These are phyloP conservation scores for Odonthalia washingtoniensis DNA, from an alignment of 31 red algal species.

Conservation along the genomic window DNA sequence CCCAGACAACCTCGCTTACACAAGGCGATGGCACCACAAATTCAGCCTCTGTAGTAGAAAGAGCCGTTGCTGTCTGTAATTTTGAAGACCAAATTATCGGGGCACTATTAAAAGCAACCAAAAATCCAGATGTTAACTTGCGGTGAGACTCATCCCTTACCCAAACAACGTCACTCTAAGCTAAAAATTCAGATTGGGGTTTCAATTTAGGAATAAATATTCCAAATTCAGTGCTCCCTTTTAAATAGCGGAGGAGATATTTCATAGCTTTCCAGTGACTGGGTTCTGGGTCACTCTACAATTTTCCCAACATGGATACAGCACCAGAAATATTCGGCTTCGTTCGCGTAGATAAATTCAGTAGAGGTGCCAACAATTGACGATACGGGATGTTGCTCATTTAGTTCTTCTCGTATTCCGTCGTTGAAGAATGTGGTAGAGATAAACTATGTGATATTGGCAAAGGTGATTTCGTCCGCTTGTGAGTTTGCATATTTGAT, in stretches of 20 bases:
- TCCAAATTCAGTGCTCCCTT: not conserved
- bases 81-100: not conserved
- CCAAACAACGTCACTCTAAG: too few relatives aligned
- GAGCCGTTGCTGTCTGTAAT: not conserved
- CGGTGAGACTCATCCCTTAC: too few relatives aligned
- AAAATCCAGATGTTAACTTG: too few relatives aligned
- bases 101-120: not conserved
- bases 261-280: conserved; percentile 25
- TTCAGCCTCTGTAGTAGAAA: not conserved
- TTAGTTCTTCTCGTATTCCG: not conserved
- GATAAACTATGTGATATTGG: not conserved
- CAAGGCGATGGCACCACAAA: not conserved
- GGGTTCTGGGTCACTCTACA: not conserved
- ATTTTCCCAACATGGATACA: conserved; percentile 23
- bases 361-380: not conserved
- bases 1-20: not conserved
- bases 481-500: too few relatives aligned
- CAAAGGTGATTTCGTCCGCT: too few relatives aligned
- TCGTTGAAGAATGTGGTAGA: not conserved
- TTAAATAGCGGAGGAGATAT: not conserved
- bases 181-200: too few relatives aligned
- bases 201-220: not conserved
- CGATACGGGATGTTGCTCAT: not conserved
- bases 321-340: not conserved
- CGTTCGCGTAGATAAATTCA: not conserved